Conservation (phyloP, 2,329 filamentous ascomycete species). For the Trichoderma sp. region DNA sequence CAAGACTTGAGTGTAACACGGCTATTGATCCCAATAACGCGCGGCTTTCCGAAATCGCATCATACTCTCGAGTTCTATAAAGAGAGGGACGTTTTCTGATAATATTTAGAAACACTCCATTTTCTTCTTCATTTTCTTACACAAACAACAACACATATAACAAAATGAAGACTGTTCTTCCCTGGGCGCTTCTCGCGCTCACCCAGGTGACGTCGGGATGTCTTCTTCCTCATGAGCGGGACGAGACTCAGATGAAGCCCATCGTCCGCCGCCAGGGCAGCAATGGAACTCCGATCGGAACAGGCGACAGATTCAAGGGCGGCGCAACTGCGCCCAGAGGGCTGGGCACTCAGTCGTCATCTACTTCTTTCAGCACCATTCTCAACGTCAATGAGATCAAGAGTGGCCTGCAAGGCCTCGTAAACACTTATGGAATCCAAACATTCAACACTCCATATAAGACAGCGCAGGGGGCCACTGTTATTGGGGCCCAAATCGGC, state of each 20-base stretch:
- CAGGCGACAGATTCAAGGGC: constrained; percentile 5
- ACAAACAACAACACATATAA: neutral
- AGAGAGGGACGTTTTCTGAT: neutral
- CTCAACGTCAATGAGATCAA: constrained; percentile 11
- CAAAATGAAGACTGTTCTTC: constrained; percentile 16
- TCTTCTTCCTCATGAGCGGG: constrained; percentile 14
- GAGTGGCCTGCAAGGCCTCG: constrained; percentile 10
- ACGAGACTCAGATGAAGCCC: constrained; percentile 3
- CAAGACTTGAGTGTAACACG: neutral
- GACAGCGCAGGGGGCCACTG: constrained; percentile 10
- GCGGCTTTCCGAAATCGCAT: neutral
- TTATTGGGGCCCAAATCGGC: constrained; percentile 6
- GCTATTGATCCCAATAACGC: neutral
- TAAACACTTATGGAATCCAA: constrained; percentile 4
- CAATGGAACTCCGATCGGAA: constrained; percentile 13
- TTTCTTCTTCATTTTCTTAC: neutral
- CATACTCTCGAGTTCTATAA: constrained; percentile 1
- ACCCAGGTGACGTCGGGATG: constrained; percentile 5
- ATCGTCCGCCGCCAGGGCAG: constrained; percentile 11
- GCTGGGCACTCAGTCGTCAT: constrained; percentile 9
- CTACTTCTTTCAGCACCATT: constrained; percentile 5
- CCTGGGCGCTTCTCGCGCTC: constrained; percentile 16
- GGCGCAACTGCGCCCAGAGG: constrained; percentile 7
- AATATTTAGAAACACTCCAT: too few species aligned
- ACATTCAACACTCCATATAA: constrained; percentile 9